Base-by-base conservation (phyloP, 306 rosid species). In the Macrotyloma uniflorum region DNA sequence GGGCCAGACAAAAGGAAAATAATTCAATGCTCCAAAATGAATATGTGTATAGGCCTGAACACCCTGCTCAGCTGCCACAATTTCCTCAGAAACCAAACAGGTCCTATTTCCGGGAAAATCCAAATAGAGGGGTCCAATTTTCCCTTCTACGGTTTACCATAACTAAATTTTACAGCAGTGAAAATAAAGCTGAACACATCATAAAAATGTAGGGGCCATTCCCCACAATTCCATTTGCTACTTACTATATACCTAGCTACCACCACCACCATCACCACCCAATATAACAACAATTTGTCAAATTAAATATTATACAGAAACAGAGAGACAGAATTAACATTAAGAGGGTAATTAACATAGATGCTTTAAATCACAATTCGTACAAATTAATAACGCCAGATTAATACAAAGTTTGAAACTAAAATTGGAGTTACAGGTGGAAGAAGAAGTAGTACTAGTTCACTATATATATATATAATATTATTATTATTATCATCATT, bases 1-100 rank as follows among this genome's bases (percentile, higher is more conserved):
- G 86, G 72, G 72, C 78, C 73, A 83, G 96, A 84, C 93, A 83
- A 83, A 83, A 85, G 74, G 78, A 57, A 85, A 82, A 84, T 83
- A 78, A 83, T 80, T 83, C 67, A 82, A 30, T 71, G 19, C 71
- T 82, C 74, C 16, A 68, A 79, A 70, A 78, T 75, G 81, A 83
- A 70, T 8, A 64, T 36, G 14, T 36, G 10, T 38, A 35, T 38
- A 49, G 26, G 32, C 57, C 79, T 63, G 69, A 80, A 74, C 81
- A 77, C 81, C 82, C 84, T 77, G 87, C 81, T 72, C 15, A 77
- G 82, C 84, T 86, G 83, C 82, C 85, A 85, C 78, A 64, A 73
- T 74, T 45, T 80, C 64, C 85, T 77, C 62, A 74, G 84, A 72
- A 38, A 85, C 67, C 86, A 84, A 82, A 80, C 86, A 80, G 81